Evolutionary conservation across 1,284 basidiomycete species (phyloP).

Genomic region (Lignosus rhinocerotis): DNA sequence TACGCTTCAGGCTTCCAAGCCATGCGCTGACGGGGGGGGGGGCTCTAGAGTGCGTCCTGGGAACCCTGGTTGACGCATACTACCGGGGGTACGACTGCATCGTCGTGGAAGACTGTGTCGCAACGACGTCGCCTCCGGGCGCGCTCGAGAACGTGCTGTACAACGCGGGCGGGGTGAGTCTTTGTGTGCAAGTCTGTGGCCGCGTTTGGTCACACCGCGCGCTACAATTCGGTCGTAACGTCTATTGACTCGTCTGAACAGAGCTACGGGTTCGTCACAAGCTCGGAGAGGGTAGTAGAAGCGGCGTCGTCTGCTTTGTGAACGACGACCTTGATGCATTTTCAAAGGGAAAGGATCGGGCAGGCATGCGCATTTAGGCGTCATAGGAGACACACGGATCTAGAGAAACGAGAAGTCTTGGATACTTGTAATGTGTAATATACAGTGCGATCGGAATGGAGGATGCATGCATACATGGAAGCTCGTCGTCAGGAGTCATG

Average conservation of each 20-base stretch:
- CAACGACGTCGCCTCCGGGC: slow-evolving; percentile 63
- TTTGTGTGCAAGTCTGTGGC: no score
- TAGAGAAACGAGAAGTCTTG: neutral
- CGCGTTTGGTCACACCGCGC: no score
- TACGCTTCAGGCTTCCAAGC: neutral
- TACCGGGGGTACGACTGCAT: slow-evolving; percentile 65
- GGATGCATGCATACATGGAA: slow-evolving; percentile 1
- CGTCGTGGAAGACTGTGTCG: slow-evolving; percentile 55
- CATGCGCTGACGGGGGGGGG: neutral
- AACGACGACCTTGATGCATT: neutral
- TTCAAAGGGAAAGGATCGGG: neutral
- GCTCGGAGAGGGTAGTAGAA: slow-evolving; percentile 35
- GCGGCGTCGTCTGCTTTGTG: slow-evolving; percentile 5
- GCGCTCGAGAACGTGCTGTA: slow-evolving; percentile 59
- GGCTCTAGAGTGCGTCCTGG: slow-evolving; percentile 61
- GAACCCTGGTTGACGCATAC: slow-evolving; percentile 64
- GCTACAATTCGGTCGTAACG: neutral
- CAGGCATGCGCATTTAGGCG: neutral
- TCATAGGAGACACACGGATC: neutral
- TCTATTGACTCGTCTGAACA: slow-evolving; percentile 25
- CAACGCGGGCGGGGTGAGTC: slow-evolving; percentile 54
- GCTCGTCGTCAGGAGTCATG: neutral
- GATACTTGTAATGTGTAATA: slow-evolving; percentile 12
- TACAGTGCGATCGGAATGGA: slow-evolving; percentile 15
- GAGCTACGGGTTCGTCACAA: slow-evolving; percentile 64